These are phyloP conservation scores for Globisporangium camurandrum DNA, from an alignment of 352 stramenopile species.

Conservation along the genomic window DNA sequence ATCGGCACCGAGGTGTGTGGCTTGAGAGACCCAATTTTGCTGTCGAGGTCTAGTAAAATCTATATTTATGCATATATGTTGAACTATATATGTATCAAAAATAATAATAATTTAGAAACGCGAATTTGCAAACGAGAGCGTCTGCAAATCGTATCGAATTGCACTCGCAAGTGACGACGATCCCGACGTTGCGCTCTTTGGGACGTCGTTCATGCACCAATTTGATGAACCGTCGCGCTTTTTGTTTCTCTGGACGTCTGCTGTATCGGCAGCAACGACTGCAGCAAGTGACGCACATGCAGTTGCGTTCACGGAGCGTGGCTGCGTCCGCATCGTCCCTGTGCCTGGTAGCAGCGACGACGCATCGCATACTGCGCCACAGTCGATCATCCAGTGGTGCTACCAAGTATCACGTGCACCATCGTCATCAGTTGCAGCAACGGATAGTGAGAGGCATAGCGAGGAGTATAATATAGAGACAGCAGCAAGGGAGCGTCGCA, in stretches of 20 bases:
- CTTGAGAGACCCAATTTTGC: background rate
- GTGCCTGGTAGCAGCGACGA: too few species aligned
- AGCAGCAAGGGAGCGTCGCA: too few species aligned
- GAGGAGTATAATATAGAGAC: too few species aligned
- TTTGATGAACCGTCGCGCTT: slow-evolving; percentile 6
- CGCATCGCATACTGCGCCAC: background rate
- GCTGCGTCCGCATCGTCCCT: background rate
- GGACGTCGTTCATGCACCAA: slow-evolving; percentile 8
- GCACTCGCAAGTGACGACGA: background rate
- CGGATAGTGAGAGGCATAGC: background rate
- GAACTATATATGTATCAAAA: background rate
- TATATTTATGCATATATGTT: background rate
- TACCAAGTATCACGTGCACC: slow-evolving; percentile 10
- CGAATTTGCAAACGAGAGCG: background rate
- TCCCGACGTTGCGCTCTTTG: slow-evolving; percentile 1
- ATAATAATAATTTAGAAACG: background rate
- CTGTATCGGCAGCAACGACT: background rate
- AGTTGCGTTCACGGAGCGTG: slow-evolving; percentile 1
- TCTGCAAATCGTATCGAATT: slow-evolving; percentile 1
- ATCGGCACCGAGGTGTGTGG: background rate
- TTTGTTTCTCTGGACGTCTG: slow-evolving; percentile 5
- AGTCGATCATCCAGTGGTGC: slow-evolving; percentile 4
- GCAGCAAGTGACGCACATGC: background rate
- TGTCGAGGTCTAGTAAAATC: background rate
- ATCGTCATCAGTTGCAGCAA: too few species aligned